Base-by-base conservation (phyloP, 331 rosid species). In the Erythrophleum ivorense region DNA sequence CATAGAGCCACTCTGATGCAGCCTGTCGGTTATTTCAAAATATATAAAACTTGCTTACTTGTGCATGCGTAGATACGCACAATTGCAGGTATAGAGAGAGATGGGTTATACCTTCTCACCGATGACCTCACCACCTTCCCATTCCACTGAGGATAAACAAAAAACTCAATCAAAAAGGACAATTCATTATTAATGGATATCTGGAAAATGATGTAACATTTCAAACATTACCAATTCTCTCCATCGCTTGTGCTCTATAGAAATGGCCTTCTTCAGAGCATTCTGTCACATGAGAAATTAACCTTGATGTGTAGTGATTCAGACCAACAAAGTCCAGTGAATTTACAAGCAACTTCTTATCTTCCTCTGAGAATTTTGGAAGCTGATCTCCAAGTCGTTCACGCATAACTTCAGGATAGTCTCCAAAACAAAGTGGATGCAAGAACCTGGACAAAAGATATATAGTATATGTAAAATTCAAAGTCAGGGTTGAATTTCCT, bases 1-100 rank as follows among this genome's bases (percentile, higher is more conserved):
- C 84, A 82, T 92, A 91, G 78, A 94, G 94, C 98, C 97, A 94
- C 80, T 94, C 97, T 45, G 98, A 94, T 83, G 97, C 97, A 63
- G 98, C 98, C 98, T 91, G 97, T 78, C 76, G 87, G 33, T 82
- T 71, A 71, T 69, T 58, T 59, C 10, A 84, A 66, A 69, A 18
- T 40, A 83, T 6, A 7, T 43, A 43, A 43, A 5, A 43, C 1
- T 43, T 40, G 16, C 68, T 53, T 24, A 50, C 41, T 36, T 29
- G 8, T 70, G 14, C 14, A 36, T 40, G 60, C 19, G 45, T 58
- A 50, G 54, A 31, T 12, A 53, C 13, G 53, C 60, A 34, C 8
- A 19, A 41, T 33, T 31, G 45, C 18, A 21, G 64, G 41, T 19
- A 69, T 33, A 78, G 8, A 78, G 62, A 71, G 82, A 76, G 79